A percentile compares a stretch with the other conserved stretches of the same genome.
Conservation (phyloP, 805 yeast species). For the Blastobotrys mokoenaii region DNA sequence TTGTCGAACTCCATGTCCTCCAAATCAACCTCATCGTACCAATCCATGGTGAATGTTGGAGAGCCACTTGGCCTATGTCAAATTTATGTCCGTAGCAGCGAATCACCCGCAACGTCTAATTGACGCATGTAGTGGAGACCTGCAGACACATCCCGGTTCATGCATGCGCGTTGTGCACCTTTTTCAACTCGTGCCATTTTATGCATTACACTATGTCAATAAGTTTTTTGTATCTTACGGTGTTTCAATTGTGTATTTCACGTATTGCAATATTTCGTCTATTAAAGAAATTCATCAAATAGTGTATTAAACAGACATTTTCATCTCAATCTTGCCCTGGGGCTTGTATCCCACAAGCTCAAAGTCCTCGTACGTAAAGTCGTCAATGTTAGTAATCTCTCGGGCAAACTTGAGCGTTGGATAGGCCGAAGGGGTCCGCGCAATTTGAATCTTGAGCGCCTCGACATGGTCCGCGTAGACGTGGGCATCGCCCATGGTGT, state of each 20-base stretch:
- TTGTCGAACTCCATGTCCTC: constrained; percentile 94
- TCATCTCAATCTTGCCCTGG: constrained; percentile 79
- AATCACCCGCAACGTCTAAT: too few relatives aligned
- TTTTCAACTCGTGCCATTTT: too few relatives aligned
- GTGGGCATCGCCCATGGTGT: constrained; percentile 95
- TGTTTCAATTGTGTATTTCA: too few relatives aligned
- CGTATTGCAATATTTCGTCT: too few relatives aligned
- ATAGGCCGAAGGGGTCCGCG: constrained; percentile 67
- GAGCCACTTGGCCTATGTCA: too few relatives aligned
- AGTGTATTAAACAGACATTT: constrained; percentile 95
- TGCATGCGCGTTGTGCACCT: too few relatives aligned
- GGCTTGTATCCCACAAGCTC: constrained; percentile 75
- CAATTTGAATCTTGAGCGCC: constrained; percentile 73
- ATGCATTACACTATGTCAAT: too few relatives aligned
- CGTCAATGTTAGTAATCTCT: constrained; percentile 67
- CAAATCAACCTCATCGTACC: constrained; percentile 89
- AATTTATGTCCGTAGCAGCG: too few relatives aligned
- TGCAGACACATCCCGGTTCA: too few relatives aligned
- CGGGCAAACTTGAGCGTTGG: constrained; percentile 72
- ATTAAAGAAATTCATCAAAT: too few relatives aligned
- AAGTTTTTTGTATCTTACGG: too few relatives aligned
- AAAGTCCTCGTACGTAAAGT: constrained; percentile 82
- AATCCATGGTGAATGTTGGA: constrained; percentile 22
- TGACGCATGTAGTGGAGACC: too few relatives aligned
- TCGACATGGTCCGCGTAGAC: constrained; percentile 90